Evolutionary conservation across 805 yeast genomes (phyloP).

Genomic region (Yarrowia porcina): DNA sequence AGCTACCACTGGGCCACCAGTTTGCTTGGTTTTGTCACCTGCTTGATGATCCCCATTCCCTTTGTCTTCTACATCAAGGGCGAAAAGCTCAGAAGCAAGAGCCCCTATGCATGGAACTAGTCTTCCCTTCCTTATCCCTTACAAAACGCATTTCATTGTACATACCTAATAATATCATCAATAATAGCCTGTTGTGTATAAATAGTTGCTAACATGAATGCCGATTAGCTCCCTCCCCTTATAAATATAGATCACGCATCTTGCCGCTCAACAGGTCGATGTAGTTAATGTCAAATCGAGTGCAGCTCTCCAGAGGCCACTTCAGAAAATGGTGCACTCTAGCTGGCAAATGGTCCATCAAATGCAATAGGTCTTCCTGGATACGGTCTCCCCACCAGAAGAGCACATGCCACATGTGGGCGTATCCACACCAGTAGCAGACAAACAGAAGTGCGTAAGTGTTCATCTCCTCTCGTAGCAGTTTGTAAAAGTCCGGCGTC

Average conservation of each 20-base stretch:
- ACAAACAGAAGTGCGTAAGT: not conserved
- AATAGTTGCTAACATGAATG: no score
- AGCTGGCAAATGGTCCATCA: not conserved
- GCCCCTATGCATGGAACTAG: conserved; percentile 24
- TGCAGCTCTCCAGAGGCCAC: not conserved
- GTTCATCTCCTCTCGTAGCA: not conserved
- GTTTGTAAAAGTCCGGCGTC: not conserved
- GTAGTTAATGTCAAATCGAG: not conserved
- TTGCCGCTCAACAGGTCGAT: not conserved
- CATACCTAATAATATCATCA: not conserved
- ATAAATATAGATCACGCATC: conserved; percentile 3
- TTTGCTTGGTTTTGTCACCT: conserved; percentile 50
- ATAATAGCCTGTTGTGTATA: not conserved
- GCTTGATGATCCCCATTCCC: conserved; percentile 53
- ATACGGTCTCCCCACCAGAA: conserved; percentile 15
- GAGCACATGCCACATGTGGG: not conserved
- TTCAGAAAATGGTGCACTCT: not conserved
- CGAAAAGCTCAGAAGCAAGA: conserved; percentile 36
- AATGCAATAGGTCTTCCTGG: not conserved
- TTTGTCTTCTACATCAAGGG: conserved; percentile 49
- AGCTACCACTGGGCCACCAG: conserved; percentile 75
- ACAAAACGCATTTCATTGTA: not conserved
- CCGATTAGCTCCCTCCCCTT: not conserved
- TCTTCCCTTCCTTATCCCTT: not conserved
- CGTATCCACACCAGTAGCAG: not conserved